Evolutionary conservation across 2,329 filamentous ascomycete genomes (phyloP), one percentile per base, ranked within the genome.

Genomic region (Sarocladium strictum): DNA sequence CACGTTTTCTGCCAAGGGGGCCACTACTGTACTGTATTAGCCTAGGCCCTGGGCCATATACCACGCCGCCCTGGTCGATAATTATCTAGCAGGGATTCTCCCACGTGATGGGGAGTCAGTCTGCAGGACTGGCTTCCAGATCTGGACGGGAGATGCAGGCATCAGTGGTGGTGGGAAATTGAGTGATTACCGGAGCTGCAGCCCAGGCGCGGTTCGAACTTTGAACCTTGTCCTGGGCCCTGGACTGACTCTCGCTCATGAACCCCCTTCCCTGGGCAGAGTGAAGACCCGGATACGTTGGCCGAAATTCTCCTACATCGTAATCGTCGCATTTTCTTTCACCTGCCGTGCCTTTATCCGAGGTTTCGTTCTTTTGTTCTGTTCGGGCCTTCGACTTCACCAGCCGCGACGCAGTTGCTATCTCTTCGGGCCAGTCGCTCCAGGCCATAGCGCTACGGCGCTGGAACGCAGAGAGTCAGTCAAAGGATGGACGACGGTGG

Each of bases 131-230:
- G 21, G n/a, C 43, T 47, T 47, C 43, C 43, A 27, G 43, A 47
- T 47, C 43, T 29, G 43, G 43, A 11, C 23, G 29, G 15, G 21
- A 15, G 23, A 47, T 15, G 43, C 10, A 47, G 43, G 12, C 14
- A 11, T 3, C n/a, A 27, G 24, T 24, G 43, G 43, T 47, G 43
- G 43, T 24, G 24, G 43, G 43, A 29, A 47, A 27, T 47, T 47
- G 43, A 27, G 43, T 47, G 43, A 47, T 29, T 47, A 47, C 21
- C 43, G 24, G 43, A 47, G n/a, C 43, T 47, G 43, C 43, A 47
- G 43, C 17, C 40, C 43, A 27, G 21, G 10, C 43, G 10, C 24
- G 43, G 5, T 23, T 4, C 43, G 9, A 15, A 38, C n/a, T 15
- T 38, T 19, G n/a, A n/a, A n/a, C n/a, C n/a, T n/a, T n/a, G n/a